Percentiles rank a stretch among this genome's conserved stretches.
These are phyloP conservation scores for Populus hybrid DNA, from an alignment of 441 rosid species.

Conservation along the genomic window DNA sequence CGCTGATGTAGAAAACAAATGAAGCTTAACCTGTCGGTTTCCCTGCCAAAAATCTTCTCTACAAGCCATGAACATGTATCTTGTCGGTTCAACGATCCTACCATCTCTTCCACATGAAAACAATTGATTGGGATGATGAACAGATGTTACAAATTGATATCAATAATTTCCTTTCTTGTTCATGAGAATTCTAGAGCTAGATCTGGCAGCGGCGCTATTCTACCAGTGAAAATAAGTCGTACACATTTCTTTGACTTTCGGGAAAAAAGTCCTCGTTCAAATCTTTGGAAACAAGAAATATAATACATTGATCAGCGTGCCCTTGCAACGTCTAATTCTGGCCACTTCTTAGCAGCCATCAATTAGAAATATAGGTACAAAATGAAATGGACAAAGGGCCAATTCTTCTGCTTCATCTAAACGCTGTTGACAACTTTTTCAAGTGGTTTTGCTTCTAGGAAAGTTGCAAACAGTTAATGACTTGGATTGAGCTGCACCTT, in stretches of 20 bases:
- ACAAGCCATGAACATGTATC: background rate
- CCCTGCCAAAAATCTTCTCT: background rate
- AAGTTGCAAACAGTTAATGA: background rate
- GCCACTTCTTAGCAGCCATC: background rate
- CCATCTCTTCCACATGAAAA: background rate
- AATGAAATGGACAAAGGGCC: background rate
- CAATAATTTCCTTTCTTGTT: background rate
- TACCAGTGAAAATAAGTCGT: conserved; percentile 8
- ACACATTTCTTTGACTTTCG: conserved; percentile 23
- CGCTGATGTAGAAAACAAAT: background rate
- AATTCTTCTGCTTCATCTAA: background rate
- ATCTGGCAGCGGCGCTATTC: background rate
- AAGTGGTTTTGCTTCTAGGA: background rate
- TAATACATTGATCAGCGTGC: background rate
- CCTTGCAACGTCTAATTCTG: background rate
- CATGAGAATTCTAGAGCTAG: background rate
- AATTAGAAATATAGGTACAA: background rate
- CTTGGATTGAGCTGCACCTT: background rate
- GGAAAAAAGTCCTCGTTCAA: conserved; percentile 6
- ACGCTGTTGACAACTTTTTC: background rate
- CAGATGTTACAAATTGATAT: background rate
- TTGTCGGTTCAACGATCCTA: background rate
- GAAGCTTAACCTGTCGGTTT: background rate
- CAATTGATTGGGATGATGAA: background rate
- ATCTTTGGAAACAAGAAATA: conserved; percentile 1